Base-by-base conservation (phyloP, 805 yeast genomes). In the Pichia ethanolica region DNA sequence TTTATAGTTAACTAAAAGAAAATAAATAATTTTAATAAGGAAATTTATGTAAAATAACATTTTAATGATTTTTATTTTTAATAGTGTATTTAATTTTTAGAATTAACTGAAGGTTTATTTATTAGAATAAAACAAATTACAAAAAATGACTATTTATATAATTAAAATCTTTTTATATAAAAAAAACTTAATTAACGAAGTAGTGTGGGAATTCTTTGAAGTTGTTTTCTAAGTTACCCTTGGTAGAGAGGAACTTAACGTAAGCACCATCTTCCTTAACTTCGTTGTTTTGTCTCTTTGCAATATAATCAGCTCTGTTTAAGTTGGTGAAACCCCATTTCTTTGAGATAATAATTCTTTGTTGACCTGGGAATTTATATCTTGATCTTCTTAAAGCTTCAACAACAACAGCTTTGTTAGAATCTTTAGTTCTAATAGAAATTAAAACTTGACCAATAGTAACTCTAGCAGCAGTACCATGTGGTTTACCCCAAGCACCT, bases 291-390 rank as follows among this genome's bases (percentile, higher is more conserved):
- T 86, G 86, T 81, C 93, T 89, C 79, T 84, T 88, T 69, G 79
- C 82, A 70, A 89, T 79, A 86, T 91, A 93, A 70, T 93, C 97
- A 54, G 79, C 96, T 81, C 99, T 88, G 95, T 91, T 82, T 72
- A 93, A 86, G 76, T 86, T 87, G 77, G 99, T 93, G 97, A 93
- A 93, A 80, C 99, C 99, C 99, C 99, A 93, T 81, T 93, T 93
- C 95, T 93, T 93, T 66, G 99, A 93, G 77, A 93, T 78, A 71
- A 93, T 93, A 73, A 93, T 93, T 83, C 84, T 91, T 81, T 93
- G 99, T 82, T 93, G 99, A 82, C 99, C 99, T 77, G 99, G 99
- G 98, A 93, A 93, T 91, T 93, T 93, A 88, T 93, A 93, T 83
- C 98, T 91, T 63, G 97, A 95, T 85, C 99, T 91, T 83, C 99